Conservation (phyloP, 768 basidiomycete species). For the Hemileccinum rubropunctum region DNA sequence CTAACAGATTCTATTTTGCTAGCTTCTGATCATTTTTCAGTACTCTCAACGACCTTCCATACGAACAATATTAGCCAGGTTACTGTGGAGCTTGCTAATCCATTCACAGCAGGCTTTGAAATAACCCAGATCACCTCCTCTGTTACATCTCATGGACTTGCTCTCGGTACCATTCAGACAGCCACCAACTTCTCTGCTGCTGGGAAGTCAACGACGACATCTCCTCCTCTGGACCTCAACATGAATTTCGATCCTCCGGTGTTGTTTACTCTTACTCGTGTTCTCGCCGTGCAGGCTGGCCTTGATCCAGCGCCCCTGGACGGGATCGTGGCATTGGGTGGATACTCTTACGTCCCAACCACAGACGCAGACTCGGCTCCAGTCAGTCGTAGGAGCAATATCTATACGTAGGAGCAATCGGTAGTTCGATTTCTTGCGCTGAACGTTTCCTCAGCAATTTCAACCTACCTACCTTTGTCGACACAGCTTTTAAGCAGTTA, state of each 20-base stretch:
- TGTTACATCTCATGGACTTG: conserved; percentile 60
- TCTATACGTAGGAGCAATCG: conserved; percentile 48
- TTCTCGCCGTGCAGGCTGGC: conserved; percentile 62
- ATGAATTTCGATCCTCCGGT: conserved; percentile 67
- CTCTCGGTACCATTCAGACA: conserved; percentile 58
- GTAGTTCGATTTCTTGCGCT: background rate
- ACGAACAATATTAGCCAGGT: conserved; percentile 64
- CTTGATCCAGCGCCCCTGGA: conserved; percentile 60
- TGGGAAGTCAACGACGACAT: conserved; percentile 53
- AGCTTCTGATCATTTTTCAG: conserved; percentile 27
- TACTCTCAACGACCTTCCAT: conserved; percentile 62
- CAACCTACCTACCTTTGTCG: conserved; percentile 58
- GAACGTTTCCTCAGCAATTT: conserved; percentile 45
- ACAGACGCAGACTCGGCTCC: conserved; percentile 34
- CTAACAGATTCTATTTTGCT: background rate
- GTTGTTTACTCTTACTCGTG: conserved; percentile 71
- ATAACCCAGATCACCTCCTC: conserved; percentile 59
- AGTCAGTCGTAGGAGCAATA: conserved; percentile 39
- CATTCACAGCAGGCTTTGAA: conserved; percentile 58
- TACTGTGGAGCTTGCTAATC: conserved; percentile 59
- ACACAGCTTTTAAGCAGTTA: conserved; percentile 63
- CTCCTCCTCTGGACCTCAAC: conserved; percentile 55
- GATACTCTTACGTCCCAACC: conserved; percentile 50
- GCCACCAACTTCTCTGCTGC: conserved; percentile 47
- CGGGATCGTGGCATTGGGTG: conserved; percentile 63